These are phyloP conservation scores for Aphanomyces euteiches DNA, from an alignment of 352 stramenopile species.

Conservation along the genomic window DNA sequence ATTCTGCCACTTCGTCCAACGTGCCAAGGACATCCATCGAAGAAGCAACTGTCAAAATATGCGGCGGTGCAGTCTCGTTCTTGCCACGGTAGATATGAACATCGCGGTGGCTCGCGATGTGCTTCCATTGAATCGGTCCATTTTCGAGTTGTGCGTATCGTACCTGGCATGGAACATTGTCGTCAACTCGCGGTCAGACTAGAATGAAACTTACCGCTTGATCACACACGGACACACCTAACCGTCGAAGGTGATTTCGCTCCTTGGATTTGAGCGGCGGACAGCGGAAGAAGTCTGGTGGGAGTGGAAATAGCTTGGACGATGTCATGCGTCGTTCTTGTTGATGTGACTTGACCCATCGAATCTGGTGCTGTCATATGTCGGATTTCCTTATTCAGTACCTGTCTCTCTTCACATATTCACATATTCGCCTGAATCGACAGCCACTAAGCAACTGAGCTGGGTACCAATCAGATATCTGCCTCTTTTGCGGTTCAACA, in stretches of 20 bases:
- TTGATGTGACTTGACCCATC: no score
- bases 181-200: neutral
- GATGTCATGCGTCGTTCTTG: no score
- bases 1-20: slow-evolving; percentile 75
- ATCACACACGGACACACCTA: slow-evolving; percentile 75
- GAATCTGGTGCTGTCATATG: no score
- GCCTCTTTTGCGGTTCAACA: no score
- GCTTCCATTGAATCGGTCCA: slow-evolving; percentile 75
- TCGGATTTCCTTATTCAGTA: no score
- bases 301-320: slow-evolving; percentile 30
- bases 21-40: slow-evolving; percentile 66
- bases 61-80: neutral
- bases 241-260: slow-evolving; percentile 58
- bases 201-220: slow-evolving; percentile 38
- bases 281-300: slow-evolving; percentile 65
- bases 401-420: no score
- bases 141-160: slow-evolving; percentile 63
- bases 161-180: slow-evolving; percentile 40
- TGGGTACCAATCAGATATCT: no score
- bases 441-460: no score
- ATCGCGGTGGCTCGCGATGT: slow-evolving; percentile 53
- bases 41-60: slow-evolving; percentile 35
- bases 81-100: slow-evolving; percentile 70
- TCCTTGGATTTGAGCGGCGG: slow-evolving; percentile 61
- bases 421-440: no score